phyloP scores from a whole-genome alignment of 257 asterid species.

The Jasminum sambac region DNA sequence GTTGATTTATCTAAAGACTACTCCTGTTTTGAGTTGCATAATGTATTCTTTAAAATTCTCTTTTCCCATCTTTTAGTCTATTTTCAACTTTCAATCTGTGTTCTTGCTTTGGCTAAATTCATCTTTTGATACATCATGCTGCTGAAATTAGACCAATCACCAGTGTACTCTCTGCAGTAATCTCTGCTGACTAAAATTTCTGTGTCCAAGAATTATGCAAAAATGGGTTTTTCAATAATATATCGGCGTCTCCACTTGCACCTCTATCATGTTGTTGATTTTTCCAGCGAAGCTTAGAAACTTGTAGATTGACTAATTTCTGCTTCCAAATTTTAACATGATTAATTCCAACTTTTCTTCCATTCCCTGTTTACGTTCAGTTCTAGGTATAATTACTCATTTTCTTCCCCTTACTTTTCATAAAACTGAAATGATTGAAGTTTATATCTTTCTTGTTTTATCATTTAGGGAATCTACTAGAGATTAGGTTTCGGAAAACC shows the following conservation, averaged over 20 bases:
- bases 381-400: neutral
- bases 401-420: neutral
- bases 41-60: constrained; percentile 12
- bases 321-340: neutral
- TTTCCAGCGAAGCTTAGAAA: constrained; percentile 14
- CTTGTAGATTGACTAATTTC: constrained; percentile 22
- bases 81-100: constrained; percentile 17
- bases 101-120: constrained; percentile 13
- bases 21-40: constrained; percentile 10
- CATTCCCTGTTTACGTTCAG: constrained; percentile 18
- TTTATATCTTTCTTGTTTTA: neutral
- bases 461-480: constrained; percentile 14
- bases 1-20: constrained; percentile 37
- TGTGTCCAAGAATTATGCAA: constrained; percentile 16
- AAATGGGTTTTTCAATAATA: neutral
- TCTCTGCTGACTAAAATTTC: neutral
- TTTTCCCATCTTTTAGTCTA: constrained; percentile 18
- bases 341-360: constrained; percentile 16
- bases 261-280: neutral
- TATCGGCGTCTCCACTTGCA: neutral
- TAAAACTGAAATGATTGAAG: neutral
- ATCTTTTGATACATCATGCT: neutral
- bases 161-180: neutral
- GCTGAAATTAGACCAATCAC: neutral
- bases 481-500: constrained; percentile 7